Conservation (phyloP, 2,329 filamentous ascomycete genomes). For the Coleophoma cylindrospora region DNA sequence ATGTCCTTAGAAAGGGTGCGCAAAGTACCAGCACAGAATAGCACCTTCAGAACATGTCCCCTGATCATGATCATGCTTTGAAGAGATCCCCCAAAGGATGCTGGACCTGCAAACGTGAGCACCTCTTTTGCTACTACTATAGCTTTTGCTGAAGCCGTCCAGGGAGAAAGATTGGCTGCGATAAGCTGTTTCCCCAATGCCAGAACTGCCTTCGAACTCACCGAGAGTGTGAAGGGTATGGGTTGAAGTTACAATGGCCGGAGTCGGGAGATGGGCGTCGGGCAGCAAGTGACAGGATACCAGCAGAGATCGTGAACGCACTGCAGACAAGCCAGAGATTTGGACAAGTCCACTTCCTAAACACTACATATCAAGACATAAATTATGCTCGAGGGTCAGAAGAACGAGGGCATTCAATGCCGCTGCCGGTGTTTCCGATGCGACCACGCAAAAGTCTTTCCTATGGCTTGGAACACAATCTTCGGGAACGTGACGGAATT, state of each 20-base stretch:
- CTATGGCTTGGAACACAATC: slow-evolving; percentile 24
- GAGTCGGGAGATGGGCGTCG: slow-evolving; percentile 40
- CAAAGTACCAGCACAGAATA: no score
- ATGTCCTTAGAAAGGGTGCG: no score
- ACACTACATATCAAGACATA: background rate
- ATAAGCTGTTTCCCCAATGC: slow-evolving; percentile 36
- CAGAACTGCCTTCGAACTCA: slow-evolving; percentile 37
- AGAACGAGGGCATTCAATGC: background rate
- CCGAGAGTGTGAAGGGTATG: slow-evolving; percentile 38
- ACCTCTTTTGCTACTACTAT: background rate
- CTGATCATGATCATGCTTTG: no score
- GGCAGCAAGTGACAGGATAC: slow-evolving; percentile 10
- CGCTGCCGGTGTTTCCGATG: slow-evolving; percentile 20
- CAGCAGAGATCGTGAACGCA: background rate
- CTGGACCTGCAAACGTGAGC: slow-evolving; percentile 39
- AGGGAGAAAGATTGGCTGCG: slow-evolving; percentile 44
- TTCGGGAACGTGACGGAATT: slow-evolving; percentile 19
- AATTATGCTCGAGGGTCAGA: no score
- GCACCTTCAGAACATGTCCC: no score
- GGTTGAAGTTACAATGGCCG: slow-evolving; percentile 40
- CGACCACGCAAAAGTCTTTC: slow-evolving; percentile 31
- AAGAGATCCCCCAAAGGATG: slow-evolving; percentile 25
- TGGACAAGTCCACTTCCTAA: background rate
- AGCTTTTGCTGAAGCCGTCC: slow-evolving; percentile 6
- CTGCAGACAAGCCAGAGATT: background rate